A percentile compares a stretch with the other conserved stretches of the same genome.
phyloP scores from a whole-genome alignment of 257 asterid species.

The Solanum gandarillasii region DNA sequence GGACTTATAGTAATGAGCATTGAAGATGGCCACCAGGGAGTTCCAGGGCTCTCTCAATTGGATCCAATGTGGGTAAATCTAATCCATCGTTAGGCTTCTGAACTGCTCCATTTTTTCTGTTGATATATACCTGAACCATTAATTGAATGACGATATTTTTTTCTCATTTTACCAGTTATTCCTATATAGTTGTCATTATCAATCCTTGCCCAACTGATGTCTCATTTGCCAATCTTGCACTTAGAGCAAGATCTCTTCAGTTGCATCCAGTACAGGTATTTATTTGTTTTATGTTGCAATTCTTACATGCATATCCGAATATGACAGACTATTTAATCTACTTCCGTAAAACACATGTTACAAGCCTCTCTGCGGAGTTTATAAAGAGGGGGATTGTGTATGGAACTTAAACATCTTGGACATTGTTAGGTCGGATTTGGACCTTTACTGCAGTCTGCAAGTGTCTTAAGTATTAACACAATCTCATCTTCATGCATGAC shows the following conservation, averaged over 20 bases:
- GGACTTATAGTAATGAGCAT: slow-evolving; percentile 82
- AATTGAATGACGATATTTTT: not conserved
- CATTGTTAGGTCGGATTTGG: no score
- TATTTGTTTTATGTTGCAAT: not conserved
- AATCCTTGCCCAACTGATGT: slow-evolving; percentile 50
- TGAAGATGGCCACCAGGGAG: slow-evolving; percentile 75
- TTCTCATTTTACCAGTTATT: slow-evolving; percentile 46
- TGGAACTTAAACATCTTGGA: no score
- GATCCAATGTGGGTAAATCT: slow-evolving; percentile 52
- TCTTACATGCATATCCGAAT: not conserved
- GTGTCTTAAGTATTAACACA: not conserved
- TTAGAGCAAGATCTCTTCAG: slow-evolving; percentile 46
- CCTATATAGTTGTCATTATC: slow-evolving; percentile 45
- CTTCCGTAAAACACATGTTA: not conserved
- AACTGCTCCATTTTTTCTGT: not conserved
- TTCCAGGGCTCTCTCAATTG: slow-evolving; percentile 57
- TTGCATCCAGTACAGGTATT: slow-evolving; percentile 83
- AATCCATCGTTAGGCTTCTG: not conserved
- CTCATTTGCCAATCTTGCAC: slow-evolving; percentile 39
- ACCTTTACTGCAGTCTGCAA: no score
- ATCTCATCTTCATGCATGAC: not conserved
- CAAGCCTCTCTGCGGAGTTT: not conserved
- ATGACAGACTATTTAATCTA: not conserved
- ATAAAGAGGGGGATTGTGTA: not conserved
- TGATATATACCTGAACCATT: slow-evolving; percentile 1